Conservation (phyloP, 1,284 basidiomycete genomes). For the Moesziomyces parantarcticus region DNA sequence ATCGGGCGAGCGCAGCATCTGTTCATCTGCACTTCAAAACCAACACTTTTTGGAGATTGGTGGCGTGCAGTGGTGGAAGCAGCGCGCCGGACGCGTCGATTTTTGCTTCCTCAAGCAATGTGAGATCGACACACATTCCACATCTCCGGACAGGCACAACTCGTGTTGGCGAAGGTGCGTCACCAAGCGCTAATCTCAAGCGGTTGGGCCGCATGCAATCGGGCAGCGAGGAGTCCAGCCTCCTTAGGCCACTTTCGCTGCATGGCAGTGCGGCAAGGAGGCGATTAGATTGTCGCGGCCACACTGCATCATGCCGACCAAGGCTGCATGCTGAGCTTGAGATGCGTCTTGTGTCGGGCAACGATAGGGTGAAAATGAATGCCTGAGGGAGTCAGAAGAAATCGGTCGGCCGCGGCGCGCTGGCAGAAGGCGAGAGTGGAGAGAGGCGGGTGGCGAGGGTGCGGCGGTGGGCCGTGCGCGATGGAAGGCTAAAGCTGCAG, state of each 20-base stretch:
- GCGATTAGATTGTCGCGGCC: not conserved
- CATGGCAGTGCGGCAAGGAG: not conserved
- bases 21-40: not conserved
- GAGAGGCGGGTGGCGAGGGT: not conserved
- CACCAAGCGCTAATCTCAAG: no score
- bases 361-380: no score
- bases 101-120: not conserved
- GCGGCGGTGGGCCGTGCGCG: not conserved
- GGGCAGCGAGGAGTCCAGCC: no score
- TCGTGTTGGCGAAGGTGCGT: no score
- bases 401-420: no score
- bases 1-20: not conserved
- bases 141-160: no score
- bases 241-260: no score
- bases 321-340: not conserved
- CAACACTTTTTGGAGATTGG: constrained; percentile 10
- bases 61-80: not conserved
- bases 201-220: no score
- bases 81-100: not conserved
- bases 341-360: not conserved
- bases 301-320: not conserved
- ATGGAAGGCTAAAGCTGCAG: not conserved
- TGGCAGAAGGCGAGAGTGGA: no score
- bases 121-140: not conserved
- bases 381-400: no score